Evolutionary conservation across 768 basidiomycete genomes (phyloP).

Genomic region (Mycena chlorophos): DNA sequence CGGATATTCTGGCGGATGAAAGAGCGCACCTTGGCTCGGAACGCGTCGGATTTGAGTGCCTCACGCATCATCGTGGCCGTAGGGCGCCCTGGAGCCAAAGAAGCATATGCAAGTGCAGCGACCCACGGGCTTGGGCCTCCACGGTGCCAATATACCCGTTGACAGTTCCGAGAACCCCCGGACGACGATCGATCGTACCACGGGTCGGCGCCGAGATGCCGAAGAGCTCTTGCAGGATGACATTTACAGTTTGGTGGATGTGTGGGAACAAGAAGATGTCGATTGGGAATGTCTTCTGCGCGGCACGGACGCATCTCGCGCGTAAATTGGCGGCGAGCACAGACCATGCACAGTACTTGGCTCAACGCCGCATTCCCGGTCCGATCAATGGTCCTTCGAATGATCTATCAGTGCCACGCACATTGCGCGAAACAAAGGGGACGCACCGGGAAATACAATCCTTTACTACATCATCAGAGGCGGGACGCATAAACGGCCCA

Average conservation of each 20-base stretch:
- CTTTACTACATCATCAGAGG: background rate
- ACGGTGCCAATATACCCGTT: conserved; percentile 38
- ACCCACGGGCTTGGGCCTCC: conserved; percentile 43
- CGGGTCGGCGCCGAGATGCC: conserved; percentile 26
- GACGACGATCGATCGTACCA: conserved; percentile 4
- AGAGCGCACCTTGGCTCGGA: conserved; percentile 25
- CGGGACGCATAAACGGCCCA: background rate
- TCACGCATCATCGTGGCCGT: conserved; percentile 19
- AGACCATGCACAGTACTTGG: background rate
- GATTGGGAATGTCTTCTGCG: background rate
- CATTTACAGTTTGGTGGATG: conserved; percentile 33
- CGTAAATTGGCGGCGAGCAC: background rate
- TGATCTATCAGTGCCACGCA: background rate
- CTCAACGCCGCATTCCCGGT: background rate
- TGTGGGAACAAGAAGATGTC: background rate
- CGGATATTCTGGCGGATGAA: conserved; percentile 35
- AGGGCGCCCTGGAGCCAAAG: conserved; percentile 36
- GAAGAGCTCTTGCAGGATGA: conserved; percentile 35
- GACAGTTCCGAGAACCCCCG: conserved; percentile 36
- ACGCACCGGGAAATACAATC: background rate
- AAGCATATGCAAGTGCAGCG: conserved; percentile 42
- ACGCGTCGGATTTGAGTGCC: conserved; percentile 26
- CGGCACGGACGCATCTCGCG: background rate
- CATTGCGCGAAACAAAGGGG: background rate
- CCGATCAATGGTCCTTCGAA: background rate